Conservation (phyloP, 768 basidiomycete species). For the Trametes meyenii region DNA sequence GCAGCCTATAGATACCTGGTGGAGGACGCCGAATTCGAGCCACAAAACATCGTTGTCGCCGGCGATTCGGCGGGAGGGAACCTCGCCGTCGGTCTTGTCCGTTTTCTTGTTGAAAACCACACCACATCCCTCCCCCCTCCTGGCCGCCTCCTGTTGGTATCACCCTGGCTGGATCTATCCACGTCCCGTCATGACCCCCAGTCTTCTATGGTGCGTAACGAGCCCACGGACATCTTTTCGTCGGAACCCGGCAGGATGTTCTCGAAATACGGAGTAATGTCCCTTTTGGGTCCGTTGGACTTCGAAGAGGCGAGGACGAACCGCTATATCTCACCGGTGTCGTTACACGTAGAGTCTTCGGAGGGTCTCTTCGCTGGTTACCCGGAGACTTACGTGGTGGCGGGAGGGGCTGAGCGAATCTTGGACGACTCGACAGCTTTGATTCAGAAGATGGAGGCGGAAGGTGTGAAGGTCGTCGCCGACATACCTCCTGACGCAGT, state of each 20-base stretch:
- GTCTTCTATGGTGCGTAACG: conserved; percentile 10
- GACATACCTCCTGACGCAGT: conserved; percentile 40
- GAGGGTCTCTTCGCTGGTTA: conserved; percentile 53
- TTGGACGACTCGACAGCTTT: conserved; percentile 54
- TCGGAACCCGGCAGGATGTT: conserved; percentile 16
- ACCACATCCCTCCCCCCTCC: conserved; percentile 44
- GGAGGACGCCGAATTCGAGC: conserved; percentile 54
- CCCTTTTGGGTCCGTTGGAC: conserved; percentile 54
- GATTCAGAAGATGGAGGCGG: conserved; percentile 50
- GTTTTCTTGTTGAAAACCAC: conserved; percentile 59
- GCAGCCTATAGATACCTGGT: conserved; percentile 76
- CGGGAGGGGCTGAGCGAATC: conserved; percentile 60
- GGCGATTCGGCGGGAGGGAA: conserved; percentile 85
- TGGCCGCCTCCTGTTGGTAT: conserved; percentile 50
- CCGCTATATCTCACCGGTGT: conserved; percentile 63
- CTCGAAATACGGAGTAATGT: conserved; percentile 39
- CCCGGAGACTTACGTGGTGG: conserved; percentile 61
- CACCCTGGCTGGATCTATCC: conserved; percentile 59
- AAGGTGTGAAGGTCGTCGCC: conserved; percentile 52
- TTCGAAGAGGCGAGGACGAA: conserved; percentile 48
- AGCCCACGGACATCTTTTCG: conserved; percentile 35
- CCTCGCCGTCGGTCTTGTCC: conserved; percentile 62
- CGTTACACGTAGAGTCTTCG: conserved; percentile 38
- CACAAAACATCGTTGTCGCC: conserved; percentile 61
- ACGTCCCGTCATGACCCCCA: conserved; percentile 37